Conservation (phyloP, 1,284 basidiomycete species). For the Xerocomus minutiporus region DNA sequence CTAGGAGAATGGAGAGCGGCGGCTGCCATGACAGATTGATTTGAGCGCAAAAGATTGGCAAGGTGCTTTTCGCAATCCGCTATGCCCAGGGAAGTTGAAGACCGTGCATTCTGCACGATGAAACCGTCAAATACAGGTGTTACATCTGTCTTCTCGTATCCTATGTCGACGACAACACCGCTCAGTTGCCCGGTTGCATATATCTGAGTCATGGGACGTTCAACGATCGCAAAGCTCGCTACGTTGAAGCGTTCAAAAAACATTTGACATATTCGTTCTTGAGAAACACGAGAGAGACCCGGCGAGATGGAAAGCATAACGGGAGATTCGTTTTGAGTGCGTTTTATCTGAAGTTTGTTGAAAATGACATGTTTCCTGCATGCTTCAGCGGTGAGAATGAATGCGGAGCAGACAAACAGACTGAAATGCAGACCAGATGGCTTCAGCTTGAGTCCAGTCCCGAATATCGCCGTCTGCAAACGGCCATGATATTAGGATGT, state of each 20-base stretch:
- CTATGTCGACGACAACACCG: slow-evolving; percentile 85
- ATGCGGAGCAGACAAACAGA: not conserved
- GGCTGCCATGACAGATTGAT: slow-evolving; percentile 60
- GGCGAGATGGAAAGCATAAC: slow-evolving; percentile 72
- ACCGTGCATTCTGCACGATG: slow-evolving; percentile 56
- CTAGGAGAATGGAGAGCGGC: slow-evolving; percentile 51
- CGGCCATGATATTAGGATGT: slow-evolving; percentile 78
- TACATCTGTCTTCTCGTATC: slow-evolving; percentile 71
- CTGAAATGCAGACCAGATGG: slow-evolving; percentile 64
- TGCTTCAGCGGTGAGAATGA: slow-evolving; percentile 4
- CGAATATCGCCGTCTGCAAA: slow-evolving; percentile 71
- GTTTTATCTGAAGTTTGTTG: slow-evolving; percentile 68
- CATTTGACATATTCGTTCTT: slow-evolving; percentile 77
- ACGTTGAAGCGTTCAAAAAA: slow-evolving; percentile 97
- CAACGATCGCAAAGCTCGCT: slow-evolving; percentile 79
- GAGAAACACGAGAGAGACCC: slow-evolving; percentile 66
- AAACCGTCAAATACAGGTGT: slow-evolving; percentile 79
- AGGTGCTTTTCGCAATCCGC: slow-evolving; percentile 75
- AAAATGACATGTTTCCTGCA: slow-evolving; percentile 86
- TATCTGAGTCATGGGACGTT: slow-evolving; percentile 80
- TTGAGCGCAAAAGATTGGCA: slow-evolving; percentile 62
- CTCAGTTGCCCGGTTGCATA: slow-evolving; percentile 78
- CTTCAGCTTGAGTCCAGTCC: slow-evolving; percentile 91
- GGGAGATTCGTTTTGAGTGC: slow-evolving; percentile 84
- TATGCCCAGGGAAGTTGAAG: slow-evolving; percentile 62